Base-by-base conservation (phyloP, 2,329 filamentous ascomycete species). In the Pyrenophora teres region DNA sequence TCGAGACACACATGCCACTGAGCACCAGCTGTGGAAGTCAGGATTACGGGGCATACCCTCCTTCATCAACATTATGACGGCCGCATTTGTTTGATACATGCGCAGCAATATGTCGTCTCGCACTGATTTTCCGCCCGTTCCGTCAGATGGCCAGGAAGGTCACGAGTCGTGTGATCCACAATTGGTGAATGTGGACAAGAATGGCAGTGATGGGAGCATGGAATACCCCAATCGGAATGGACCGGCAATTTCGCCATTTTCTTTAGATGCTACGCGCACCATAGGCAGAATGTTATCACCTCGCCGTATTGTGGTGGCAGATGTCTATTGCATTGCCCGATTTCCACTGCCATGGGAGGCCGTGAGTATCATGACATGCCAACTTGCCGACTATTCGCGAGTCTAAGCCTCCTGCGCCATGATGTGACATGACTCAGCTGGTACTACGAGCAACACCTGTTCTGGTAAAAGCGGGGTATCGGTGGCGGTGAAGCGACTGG, bases 191-290 rank as follows among this genome's bases (percentile, higher is more conserved):
- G 70, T 59, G 0, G 76, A 52, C 55, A 56, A 59, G 4, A 44
- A 61, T 25, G 52, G 46, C 6, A 44, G 47, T 33, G 27, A 46
- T 3, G 50, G 35, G 6, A 13, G 21, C 9, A 51, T 76, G n/a
- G 75, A 77, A 46, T 77, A 80, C 46, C 74, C 78, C 0, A 70
- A 78, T 21, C 81, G 79, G 79, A 81, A 81, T 56, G 78, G 68
- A 3, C 62, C 67, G 9, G 79, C 78, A 4, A 79, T 81, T 56
- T 79, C 77, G 2, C 65, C 61, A 1, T 78, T 68, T 38, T 76
- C 74, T 2, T 67, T 57, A 1, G 78, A 81, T 53, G 71, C 73
- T 4, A 80, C 77, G 0, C 57, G 65, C 1, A 72, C 81, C 31
- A 73, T 72, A 76, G 64, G 62, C 75, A 81, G 55, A 64, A 63